Base-by-base conservation (phyloP, 2,329 filamentous ascomycete species). In the Aspergillus sp. region DNA sequence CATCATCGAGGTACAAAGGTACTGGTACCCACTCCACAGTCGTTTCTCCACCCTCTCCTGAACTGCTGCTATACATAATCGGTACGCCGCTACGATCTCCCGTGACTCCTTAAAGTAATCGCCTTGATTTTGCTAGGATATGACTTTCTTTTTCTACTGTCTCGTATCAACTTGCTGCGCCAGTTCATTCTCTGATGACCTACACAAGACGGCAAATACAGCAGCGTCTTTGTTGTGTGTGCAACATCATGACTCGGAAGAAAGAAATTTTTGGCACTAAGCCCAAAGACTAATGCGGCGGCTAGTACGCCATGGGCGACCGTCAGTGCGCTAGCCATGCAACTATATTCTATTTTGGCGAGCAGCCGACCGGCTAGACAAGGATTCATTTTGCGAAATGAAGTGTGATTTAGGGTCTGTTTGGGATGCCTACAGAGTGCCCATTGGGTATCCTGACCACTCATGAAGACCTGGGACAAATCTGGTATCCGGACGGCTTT, bases 321-420 rank as follows among this genome's bases (percentile, higher is more conserved):
- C 53, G 53, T 55, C 39, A 44, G 53, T 55, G 53, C 53, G 38
- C 53, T 55, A 55, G 39, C n/a, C 39, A 27, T 30, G 53, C 13
- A 39, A 44, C 25, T 50, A 30, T 50, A 50, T 50, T 17, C 47
- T 17, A 17, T 17, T 21, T 54, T 23, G 42, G 51, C 51, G 32
- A 54, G 15, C 51, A 42, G 36, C 36, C 36, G 51, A 44, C 41
- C 41, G 21, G 19, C 19, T 21, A 54, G 51, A 54, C 36, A 19
- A 42, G 6, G 21, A 15, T 25, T 17, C 47, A 27, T 30, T 50
- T 32, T 8, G 15, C 15, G 25, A 30, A 50, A 50, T 25, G 44
- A 49, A 27, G 11, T 49, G 15, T 5, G 15, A 7, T n/a, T 19
- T 11, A 19, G 13, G 39, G 39, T 42, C n/a, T 42, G 39, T 13